phyloP scores from a whole-genome alignment of 495 filamentous ascomycete genomes.

The Glonium stellatum region DNA sequence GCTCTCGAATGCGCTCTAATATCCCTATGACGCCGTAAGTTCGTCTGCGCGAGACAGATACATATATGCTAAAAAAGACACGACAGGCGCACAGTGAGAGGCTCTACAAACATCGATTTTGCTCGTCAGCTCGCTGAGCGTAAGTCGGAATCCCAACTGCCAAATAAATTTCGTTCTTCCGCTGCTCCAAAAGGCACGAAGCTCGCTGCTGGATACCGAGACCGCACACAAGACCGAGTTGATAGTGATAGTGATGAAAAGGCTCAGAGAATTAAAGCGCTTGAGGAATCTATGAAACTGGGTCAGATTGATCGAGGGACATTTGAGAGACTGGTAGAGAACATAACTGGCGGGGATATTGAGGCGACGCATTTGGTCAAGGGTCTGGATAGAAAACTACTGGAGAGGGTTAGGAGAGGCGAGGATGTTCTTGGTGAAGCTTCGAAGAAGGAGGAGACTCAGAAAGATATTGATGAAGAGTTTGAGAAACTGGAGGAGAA shows the following conservation, averaged over 20 bases:
- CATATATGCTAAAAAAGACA: conserved; percentile 4
- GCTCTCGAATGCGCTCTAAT: conserved; percentile 41
- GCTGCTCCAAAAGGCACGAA: conserved; percentile 79
- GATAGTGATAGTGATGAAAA: conserved; percentile 45
- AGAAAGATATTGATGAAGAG: conserved; percentile 56
- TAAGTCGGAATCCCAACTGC: conserved; percentile 46
- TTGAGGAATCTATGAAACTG: conserved; percentile 77
- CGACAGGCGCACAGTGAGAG: conserved; percentile 59
- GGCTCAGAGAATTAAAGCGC: conserved; percentile 58
- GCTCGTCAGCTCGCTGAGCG: conserved; percentile 78
- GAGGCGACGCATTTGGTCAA: conserved; percentile 80
- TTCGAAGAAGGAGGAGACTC: conserved; percentile 6
- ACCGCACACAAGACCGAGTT: conserved; percentile 59
- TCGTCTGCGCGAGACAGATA: background rate
- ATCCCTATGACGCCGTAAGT: conserved; percentile 41
- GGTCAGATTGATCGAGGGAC: conserved; percentile 69
- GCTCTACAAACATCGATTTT: conserved; percentile 57
- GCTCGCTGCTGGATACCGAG: conserved; percentile 71
- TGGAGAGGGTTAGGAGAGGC: conserved; percentile 57
- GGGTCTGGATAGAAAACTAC: conserved; percentile 76
- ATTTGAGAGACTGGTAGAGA: conserved; percentile 62
- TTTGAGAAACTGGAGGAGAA: conserved; percentile 66
- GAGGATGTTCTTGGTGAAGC: conserved; percentile 35
- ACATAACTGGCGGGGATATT: conserved; percentile 79
- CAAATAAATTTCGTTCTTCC: conserved; percentile 67